Evolutionary conservation across 2,329 filamentous ascomycete species (phyloP), one percentile per base, ranked within the genome.

Genomic region (Penicillium thymicola): DNA sequence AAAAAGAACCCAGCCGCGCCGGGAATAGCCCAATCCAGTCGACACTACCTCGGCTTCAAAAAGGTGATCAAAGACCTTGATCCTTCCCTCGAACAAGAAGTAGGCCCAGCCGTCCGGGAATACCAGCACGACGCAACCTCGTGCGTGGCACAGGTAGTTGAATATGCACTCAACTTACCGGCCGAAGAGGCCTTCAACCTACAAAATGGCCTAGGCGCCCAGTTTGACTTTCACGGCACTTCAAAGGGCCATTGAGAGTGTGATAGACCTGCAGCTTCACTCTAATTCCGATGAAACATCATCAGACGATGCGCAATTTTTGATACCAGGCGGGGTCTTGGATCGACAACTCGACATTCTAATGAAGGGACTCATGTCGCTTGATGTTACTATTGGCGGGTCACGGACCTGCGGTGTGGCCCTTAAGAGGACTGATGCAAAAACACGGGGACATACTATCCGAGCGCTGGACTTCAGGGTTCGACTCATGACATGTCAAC

Each of bases 321-420:
- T 42, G 18, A 41, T 53, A 25, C 48, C 48, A 3, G 49, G 59
- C 41, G 52, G 54, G 2, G 34, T 30, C 18, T 61, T 59, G 56
- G 30, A 59, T 16, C 43, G 21, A 5, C 59, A 59, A 16, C 51
- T 68, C 11, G 63, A 62, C n/a, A 38, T 49, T 10, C 46, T 67
- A 1, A 57, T 65, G 55, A 67, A 68, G 40, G 65, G 56, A 6
- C 60, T 65, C n/a, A 27, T 61, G 9, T 64, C 65, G 3, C 58
- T 67, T 13, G 57, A 61, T 13, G 62, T 59, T 14, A 67, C 66
- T 0, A 53, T 68, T 32, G 64, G 65, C 13, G 65, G 66, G 30
- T 65, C 63, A 14, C 60, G 65, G 18, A 59, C 55, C 4, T 51
- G 50, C 7, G 46, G 40, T 2, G n/a, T 52, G 9, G 56, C 57